Evolutionary conservation across 1,139 yeast species (phyloP), one percentile per base, ranked within the genome.

Genomic region (Candida mesenterica): DNA sequence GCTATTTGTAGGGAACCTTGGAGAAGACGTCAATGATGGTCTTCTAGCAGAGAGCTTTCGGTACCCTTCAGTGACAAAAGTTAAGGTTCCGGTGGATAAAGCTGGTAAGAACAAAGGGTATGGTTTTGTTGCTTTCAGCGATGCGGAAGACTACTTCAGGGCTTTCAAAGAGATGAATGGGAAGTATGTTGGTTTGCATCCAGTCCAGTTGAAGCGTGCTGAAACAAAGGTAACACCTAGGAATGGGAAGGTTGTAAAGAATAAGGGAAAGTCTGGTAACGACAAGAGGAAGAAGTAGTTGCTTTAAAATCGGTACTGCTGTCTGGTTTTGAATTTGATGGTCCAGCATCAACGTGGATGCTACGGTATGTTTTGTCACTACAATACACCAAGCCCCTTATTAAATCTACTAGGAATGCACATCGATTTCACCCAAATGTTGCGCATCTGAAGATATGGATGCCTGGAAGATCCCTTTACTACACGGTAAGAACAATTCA

Each of bases 111-210:
- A 71, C 39, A 80, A 77, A 54, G 90, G 92, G 4, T 83, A 63
- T 49, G 92, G 89, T 4, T 83, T 83, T 55, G 82, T 83, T 15
- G 77, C 86, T 2, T 83, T 83, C 55, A 63, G 62, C 2, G 69
- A 68, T 41, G 61, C 88, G 0, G 77, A 78, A 20, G 90, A 78
- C 48, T 84, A 82, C 50, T 65, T 84, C 41, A 62, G 62, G 33
- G 89, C 92, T 3, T 84, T 81, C 59, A 80, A 78, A 50, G 86
- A 81, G 48, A 75, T 82, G 79, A 82, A 84, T 53, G 85, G 87
- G 28, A 82, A 82, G 53, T 83, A 82, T 47, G 71, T 85, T 31
- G 95, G 94, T 1, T 76, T 72, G 45, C 82, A 80, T 45, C 94
- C 94, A 0, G 79, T 84, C 23, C 82, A 76, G 44, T 61, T 84